Percentiles rank a stretch among this genome's conserved stretches.
phyloP scores from a whole-genome alignment of 371 early-diverging fungal genomes.

The Syncephalastrum racemosum region DNA sequence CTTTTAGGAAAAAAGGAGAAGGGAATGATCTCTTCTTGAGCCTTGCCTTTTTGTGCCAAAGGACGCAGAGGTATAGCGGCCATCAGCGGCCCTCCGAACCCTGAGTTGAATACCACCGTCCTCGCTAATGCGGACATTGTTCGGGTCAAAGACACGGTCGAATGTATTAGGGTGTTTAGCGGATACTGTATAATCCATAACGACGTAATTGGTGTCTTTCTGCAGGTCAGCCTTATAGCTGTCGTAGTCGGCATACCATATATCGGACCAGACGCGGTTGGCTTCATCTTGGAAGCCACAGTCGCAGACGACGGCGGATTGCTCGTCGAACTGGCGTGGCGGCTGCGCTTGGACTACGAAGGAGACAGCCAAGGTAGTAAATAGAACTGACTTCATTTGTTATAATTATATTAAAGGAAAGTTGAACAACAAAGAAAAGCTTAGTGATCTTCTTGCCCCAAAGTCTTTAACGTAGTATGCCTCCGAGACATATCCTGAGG shows the following conservation, averaged over 20 bases:
- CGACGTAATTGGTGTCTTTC: slow-evolving; percentile 28
- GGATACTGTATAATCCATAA: slow-evolving; percentile 37
- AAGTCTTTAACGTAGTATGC: no score
- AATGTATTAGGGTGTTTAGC: slow-evolving; percentile 28
- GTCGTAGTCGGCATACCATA: slow-evolving; percentile 42
- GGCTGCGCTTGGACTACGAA: no score
- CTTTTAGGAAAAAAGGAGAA: background rate
- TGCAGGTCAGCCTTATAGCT: slow-evolving; percentile 22
- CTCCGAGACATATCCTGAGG: no score
- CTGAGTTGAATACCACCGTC: slow-evolving; percentile 23
- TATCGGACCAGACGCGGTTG: slow-evolving; percentile 27
- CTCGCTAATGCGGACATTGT: slow-evolving; percentile 23
- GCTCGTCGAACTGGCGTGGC: no score
- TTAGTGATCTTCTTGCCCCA: no score
- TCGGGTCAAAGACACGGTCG: slow-evolving; percentile 31
- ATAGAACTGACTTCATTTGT: no score
- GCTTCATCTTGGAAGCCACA: slow-evolving; percentile 45
- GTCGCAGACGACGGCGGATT: slow-evolving; percentile 22
- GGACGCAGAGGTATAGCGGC: slow-evolving; percentile 22
- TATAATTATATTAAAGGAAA: no score
- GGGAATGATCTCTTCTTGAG: background rate
- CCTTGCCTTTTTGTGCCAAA: slow-evolving; percentile 41
- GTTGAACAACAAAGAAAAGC: no score
- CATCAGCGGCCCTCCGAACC: slow-evolving; percentile 13
- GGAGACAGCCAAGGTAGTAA: no score